A percentile compares a stretch with the other conserved stretches of the same genome.
These are phyloP conservation scores for Penstemon newberryi DNA, from an alignment of 257 asterid species.

Conservation along the genomic window DNA sequence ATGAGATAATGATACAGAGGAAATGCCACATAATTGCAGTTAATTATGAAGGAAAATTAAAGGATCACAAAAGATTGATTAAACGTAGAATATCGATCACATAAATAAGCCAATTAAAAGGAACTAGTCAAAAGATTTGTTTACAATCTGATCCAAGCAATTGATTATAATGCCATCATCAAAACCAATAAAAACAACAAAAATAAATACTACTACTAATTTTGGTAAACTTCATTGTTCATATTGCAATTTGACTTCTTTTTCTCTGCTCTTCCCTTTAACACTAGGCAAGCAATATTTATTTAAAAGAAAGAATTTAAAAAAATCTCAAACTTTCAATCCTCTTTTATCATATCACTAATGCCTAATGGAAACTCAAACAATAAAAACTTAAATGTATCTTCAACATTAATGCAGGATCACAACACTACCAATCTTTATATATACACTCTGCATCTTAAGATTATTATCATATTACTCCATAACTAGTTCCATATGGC, in stretches of 20 bases:
- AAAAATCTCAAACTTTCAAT: too few relatives aligned
- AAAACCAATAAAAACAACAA: not conserved
- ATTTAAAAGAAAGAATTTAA: not conserved
- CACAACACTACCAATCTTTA: slow-evolving; percentile 20
- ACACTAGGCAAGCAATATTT: not conserved
- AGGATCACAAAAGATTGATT: too few relatives aligned
- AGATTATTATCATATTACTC: slow-evolving; percentile 38
- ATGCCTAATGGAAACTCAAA: not conserved
- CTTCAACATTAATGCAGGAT: slow-evolving; percentile 8
- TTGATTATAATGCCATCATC: too few relatives aligned
- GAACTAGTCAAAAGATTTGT: too few relatives aligned
- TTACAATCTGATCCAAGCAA: too few relatives aligned
- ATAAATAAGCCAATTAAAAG: too few relatives aligned
- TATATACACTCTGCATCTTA: slow-evolving; percentile 10
- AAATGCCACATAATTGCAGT: too few relatives aligned
- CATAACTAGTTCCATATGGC: slow-evolving; percentile 87
- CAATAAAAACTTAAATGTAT: not conserved
- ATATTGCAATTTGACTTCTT: not conserved
- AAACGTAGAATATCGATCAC: too few relatives aligned
- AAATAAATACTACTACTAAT: not conserved
- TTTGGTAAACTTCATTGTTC: not conserved
- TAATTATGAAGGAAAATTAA: too few relatives aligned
- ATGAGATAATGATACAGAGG: too few relatives aligned
- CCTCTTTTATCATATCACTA: too few relatives aligned
- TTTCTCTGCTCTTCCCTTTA: not conserved